Evolutionary conservation across 371 early-diverging fungal genomes (phyloP), one percentile per base, ranked within the genome.

Genomic region (Actinomortierella wolfii): DNA sequence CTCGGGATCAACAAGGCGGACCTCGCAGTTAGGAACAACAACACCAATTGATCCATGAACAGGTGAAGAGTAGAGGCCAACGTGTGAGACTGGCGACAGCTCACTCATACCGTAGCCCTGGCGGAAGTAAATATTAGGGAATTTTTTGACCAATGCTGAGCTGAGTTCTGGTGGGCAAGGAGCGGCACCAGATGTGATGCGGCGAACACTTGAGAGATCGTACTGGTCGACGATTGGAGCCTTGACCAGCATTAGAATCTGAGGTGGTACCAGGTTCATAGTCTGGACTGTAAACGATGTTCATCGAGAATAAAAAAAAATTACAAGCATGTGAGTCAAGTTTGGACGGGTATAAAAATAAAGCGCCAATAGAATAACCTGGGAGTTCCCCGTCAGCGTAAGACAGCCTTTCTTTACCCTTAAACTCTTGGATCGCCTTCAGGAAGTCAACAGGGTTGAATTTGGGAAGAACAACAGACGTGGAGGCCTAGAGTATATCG

Each of bases 21-120:
- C 78, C 42, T 76, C 66, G 20, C 67, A 52, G 64, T 88, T 89
- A 6, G 94, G 85, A 11, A 87, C 45, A 14, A 93, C 79, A 0
- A 63, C 28, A 3, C 94, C 96, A 15, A 85, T 80, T 1, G 92
- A 85, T 0, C 93, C 94, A 61, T 64, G 56, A 17, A 64, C 20
- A 6, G 46, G 18, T 2, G 55, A 9, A 18, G 25, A 21, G 26
- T 63, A 61, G 14, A 63, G 44, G 4, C 78, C 68, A 21, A 65
- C 56, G 40, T 67, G 64, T 1, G 63, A 58, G 5, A 61, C 73
- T 1, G 73, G 73, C 7, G 86, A 82, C 26, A 86, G 78, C 62
- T 92, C 92, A 11, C 89, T 88, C 62, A 88, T 71, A 29, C 92
- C 91, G 45, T 87, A 92, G 1, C 89, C 93, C 76, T 95, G 92